A percentile compares a stretch with the other conserved stretches of the same genome.
Evolutionary conservation across 495 filamentous ascomycete species (phyloP).

Genomic region (Penicillium bovifimosum): DNA sequence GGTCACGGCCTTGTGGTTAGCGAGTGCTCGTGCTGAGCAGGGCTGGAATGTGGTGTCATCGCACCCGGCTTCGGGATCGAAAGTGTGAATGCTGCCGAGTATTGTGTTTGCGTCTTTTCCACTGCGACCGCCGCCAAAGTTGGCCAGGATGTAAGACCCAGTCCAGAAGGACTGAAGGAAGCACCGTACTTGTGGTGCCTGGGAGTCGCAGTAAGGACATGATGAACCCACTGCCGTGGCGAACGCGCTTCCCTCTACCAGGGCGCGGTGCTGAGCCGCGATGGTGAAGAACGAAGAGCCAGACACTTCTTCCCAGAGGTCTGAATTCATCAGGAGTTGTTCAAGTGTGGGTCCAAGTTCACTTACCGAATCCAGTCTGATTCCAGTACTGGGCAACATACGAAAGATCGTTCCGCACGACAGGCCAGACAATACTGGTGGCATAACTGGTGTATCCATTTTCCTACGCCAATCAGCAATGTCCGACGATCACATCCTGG

Average conservation of each 20-base stretch:
- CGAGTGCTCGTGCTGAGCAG: conserved; percentile 55
- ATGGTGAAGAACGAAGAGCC: conserved; percentile 58
- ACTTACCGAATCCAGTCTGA: conserved; percentile 49
- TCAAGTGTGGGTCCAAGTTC: neutral
- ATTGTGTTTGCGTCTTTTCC: conserved; percentile 61
- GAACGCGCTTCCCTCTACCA: conserved; percentile 55
- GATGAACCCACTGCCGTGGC: conserved; percentile 39
- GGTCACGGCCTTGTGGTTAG: conserved; percentile 59
- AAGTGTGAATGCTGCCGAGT: conserved; percentile 57
- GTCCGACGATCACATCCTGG: conserved; percentile 4
- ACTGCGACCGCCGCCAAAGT: conserved; percentile 45
- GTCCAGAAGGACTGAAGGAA: conserved; percentile 64
- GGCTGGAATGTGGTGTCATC: conserved; percentile 53
- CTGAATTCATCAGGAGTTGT: conserved; percentile 18
- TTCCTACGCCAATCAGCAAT: conserved; percentile 8
- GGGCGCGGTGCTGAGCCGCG: conserved; percentile 42
- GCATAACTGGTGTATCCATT: conserved; percentile 27
- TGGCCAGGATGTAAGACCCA: conserved; percentile 51
- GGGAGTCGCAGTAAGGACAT: conserved; percentile 49
- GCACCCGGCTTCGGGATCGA: conserved; percentile 51
- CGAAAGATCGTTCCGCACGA: conserved; percentile 61
- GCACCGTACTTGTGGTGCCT: conserved; percentile 53
- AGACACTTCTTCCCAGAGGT: conserved; percentile 67
- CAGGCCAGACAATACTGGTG: conserved; percentile 49
- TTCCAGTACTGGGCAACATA: conserved; percentile 71